Evolutionary conservation across 805 yeast species (phyloP).

Genomic region (Nakazawaea wyomingensis): DNA sequence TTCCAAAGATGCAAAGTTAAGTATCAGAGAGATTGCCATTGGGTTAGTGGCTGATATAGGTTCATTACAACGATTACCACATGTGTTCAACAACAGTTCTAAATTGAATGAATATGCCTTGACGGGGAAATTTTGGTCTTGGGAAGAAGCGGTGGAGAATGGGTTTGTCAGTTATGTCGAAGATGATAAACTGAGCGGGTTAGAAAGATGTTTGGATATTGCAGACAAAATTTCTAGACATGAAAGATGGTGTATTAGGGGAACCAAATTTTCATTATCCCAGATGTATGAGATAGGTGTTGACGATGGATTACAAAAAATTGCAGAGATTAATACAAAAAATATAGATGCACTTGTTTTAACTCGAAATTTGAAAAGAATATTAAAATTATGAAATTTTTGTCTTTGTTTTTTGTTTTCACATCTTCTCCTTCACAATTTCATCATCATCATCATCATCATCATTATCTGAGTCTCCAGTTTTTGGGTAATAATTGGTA

Average conservation of each 20-base stretch:
- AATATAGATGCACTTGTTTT: background rate
- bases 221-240: constrained; percentile 43
- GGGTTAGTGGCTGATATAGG: constrained; percentile 83
- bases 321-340: constrained; percentile 51
- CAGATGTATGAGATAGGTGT: constrained; percentile 31
- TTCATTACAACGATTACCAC: constrained; percentile 61
- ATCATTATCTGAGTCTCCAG: background rate
- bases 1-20: constrained; percentile 43
- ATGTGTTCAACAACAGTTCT: constrained; percentile 47
- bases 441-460: background rate
- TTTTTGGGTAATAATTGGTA: constrained; percentile 1
- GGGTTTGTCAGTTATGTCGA: constrained; percentile 48
- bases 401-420: background rate
- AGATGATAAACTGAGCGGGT: constrained; percentile 42
- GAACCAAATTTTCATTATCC: constrained; percentile 55
- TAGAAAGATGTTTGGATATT: constrained; percentile 41
- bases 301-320: constrained; percentile 43
- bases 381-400: constrained; percentile 1
- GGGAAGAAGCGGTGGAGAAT: constrained; percentile 47
- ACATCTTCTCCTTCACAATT: background rate
- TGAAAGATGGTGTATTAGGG: constrained; percentile 56
- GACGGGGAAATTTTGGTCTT: constrained; percentile 53
- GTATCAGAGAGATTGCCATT: constrained; percentile 65
- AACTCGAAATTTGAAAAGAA: background rate
- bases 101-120: constrained; percentile 55